Evolutionary conservation across 805 yeast genomes (phyloP), one percentile per base, ranked within the genome.

Genomic region (Wickerhamiella sorbophila): DNA sequence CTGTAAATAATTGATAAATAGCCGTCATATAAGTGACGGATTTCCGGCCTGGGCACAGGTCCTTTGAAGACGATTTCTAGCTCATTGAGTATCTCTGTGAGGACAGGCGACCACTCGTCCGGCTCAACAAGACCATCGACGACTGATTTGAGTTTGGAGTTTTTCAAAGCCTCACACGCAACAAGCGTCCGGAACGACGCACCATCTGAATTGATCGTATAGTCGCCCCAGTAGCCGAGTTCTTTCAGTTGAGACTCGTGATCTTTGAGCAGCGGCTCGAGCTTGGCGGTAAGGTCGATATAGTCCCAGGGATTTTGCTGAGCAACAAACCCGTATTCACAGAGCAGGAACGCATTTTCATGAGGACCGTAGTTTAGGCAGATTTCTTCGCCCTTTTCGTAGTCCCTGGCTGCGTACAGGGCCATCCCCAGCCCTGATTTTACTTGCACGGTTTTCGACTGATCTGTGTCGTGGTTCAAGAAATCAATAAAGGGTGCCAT

Each of bases 401-500:
- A 67, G 40, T 56, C 38, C 50, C 52, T 47, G 49, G 61, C 53
- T 0, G 70, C 56, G n/a, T 52, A 50, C 1, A 79, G 82, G 21
- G 65, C 64, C 60, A 79, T 77, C 69, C 66, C 55, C 40, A 78
- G 84, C 74, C 47, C 74, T 77, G 33, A 67, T 14, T 29, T 27
- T 20, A 57, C 48, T 9, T 41, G 42, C 5, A 59, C 55, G 10
- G 50, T 50, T 5, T 42, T 26, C 2, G 36, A 33, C 15, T 45
- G 48, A 4, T 69, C 67, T 10, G 53, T 44, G 17, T 48, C 44
- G 46, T 88, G 97, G 60, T 88, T 91, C 40, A 88, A 63, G 56
- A 83, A 81, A 62, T 88, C 98, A 19, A 87, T 86, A 48, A 66
- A 78, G 0, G 98, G 98, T 0, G 88, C 96, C 73, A 88, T 63